phyloP scores from a whole-genome alignment of 108 stramenopile genomes.

The Conticribra weissflogii region DNA sequence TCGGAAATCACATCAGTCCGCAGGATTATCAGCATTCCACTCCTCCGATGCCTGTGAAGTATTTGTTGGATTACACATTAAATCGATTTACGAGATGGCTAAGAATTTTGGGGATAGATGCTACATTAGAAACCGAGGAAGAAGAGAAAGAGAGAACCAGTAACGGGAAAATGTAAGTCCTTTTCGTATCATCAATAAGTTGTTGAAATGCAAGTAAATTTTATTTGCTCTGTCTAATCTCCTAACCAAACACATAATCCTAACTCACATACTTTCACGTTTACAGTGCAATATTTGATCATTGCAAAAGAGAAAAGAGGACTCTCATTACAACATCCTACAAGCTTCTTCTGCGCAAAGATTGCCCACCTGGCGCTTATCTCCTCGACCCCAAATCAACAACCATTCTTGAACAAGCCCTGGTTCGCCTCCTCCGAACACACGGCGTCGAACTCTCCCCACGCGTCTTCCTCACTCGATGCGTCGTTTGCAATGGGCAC shows the following conservation, averaged over 20 bases:
- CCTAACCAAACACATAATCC: too few species aligned
- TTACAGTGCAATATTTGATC: conserved; percentile 65
- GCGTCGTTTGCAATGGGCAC: conserved; percentile 87
- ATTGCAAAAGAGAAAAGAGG: conserved; percentile 71
- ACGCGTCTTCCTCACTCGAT: conserved; percentile 66
- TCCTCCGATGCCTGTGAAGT: conserved; percentile 34
- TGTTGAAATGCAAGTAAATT: too few species aligned
- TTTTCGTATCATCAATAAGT: too few species aligned
- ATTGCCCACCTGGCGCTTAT: conserved; percentile 86
- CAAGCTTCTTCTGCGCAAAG: conserved; percentile 73
- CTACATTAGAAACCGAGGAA: conserved; percentile 76
- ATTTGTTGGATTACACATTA: conserved; percentile 66
- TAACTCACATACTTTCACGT: too few species aligned
- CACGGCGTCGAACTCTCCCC: conserved; percentile 79
- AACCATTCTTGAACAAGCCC: conserved; percentile 63
- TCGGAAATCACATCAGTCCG: conserved; percentile 29
- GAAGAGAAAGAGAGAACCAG: conserved; percentile 78
- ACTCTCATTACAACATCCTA: conserved; percentile 85
- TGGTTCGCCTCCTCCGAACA: conserved; percentile 71
- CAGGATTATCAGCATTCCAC: conserved; percentile 46
- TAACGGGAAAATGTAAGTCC: conserved; percentile 64
- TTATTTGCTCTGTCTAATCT: too few species aligned
- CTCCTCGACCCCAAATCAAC: conserved; percentile 66
- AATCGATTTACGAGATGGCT: conserved; percentile 84
- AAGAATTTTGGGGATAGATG: conserved; percentile 86